Evolutionary conservation across 2,329 filamentous ascomycete species (phyloP), one percentile per base, ranked within the genome.

Genomic region (Gaeumannomyces tritici): DNA sequence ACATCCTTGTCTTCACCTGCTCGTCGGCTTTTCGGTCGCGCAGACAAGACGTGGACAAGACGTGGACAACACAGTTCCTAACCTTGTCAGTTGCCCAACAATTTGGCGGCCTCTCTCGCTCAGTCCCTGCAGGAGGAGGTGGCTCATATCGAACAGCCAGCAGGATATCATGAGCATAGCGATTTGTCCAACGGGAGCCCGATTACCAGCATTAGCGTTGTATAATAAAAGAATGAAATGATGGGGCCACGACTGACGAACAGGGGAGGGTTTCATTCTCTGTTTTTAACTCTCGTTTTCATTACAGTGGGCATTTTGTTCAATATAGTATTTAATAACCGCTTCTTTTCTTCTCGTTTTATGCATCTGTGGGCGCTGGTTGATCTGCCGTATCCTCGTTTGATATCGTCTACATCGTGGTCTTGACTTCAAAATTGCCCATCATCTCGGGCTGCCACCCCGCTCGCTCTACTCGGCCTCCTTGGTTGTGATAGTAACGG

Each of bases 141-240:
- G n/a, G 42, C 42, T n/a, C 4, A 51, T 51, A 18, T n/a, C 42
- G 42, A 51, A 18, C 33, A 59, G 28, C n/a, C 57, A 59, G 56
- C 56, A 58, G 28, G 28, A 58, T 58, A 58, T 33, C 13, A 27
- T 28, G 27, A 29, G 35, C 59, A 60, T 47, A 60, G 35, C 59
- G 35, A 54, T 27, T 24, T 29, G 24, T 54, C 33, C 35, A 35
- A 27, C 29, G 33, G 29, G 57, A 47, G 57, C 29, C 12, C 15
- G 9, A 33, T 59, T 42, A n/a, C 57, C 29, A 59, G 57, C 26
- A 57, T 57, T 54, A 62, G 61, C 57, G 57, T 62, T 62, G 56
- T 62, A 62, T 62, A 62, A 62, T 62, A 62, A 57, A n/a, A 62
- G 61, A 54, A 62, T 59, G 61, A 62, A 54, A 59, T 56, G 28